Base-by-base conservation (phyloP, 1,284 basidiomycete genomes). In the Meripilus lineatus region DNA sequence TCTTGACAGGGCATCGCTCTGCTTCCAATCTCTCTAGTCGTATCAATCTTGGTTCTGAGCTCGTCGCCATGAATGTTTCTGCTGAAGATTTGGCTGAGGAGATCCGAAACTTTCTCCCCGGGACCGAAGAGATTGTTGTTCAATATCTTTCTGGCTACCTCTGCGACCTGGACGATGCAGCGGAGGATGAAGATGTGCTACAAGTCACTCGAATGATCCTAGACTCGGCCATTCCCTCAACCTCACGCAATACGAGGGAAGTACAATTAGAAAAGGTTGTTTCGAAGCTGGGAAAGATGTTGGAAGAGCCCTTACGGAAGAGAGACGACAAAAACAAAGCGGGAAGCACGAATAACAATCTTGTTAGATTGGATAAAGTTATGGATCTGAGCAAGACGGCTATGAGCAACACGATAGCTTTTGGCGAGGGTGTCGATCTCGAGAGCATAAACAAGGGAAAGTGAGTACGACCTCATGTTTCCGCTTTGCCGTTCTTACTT, bases 391-490 rank as follows among this genome's bases (percentile, higher is more conserved):
- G 90, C 66, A 86, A 86, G 62, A 70, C 82, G 8, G 77, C 82
- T 35, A 84, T 94, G 68, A 91, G 88, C 35, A 86, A 72, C 42
- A 93, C 92, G 2, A 89, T 93, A 54, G 87, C 83, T 8, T 74
- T 95, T 49, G 74, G 79, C 1, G 89, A 93, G 52, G 85, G 89
- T 36, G 90, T 99, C 40, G 93, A 96, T 61, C 72, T 97, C 46
- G 93, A 96, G 66, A 90, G 87, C 41, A 90, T 93, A 50, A 93
- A 91, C 67, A 94, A 96, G 73, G 86, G 86, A 68, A 96, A 86
- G 89, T 90, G 62, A 65, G 84, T 79, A n/a, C 8, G 17, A 10
- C 23, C 21, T 15, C 4, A 6, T 42, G 14, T 38, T 14, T 2
- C 20, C 25, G 3, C 39, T 2, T 23, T 1, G 8, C 15, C 26